Evolutionary conservation across 129 eudicot genomes (phyloP).

Genomic region (Centrapalus pauciflorus): DNA sequence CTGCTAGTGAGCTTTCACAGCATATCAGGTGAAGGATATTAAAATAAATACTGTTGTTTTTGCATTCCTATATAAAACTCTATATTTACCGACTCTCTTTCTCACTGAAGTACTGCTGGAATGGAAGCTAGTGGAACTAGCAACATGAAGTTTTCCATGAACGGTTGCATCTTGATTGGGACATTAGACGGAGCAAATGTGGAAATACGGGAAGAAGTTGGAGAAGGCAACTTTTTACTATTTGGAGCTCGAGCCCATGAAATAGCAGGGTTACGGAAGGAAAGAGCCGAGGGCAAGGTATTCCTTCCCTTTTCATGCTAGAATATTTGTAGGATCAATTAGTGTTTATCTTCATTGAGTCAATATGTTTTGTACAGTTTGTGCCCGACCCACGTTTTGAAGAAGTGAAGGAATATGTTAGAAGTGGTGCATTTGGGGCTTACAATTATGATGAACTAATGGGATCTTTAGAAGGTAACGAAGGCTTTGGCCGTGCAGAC

Average conservation of each 20-base stretch:
- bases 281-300: slow-evolving; percentile 94
- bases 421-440: slow-evolving; percentile 78
- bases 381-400: slow-evolving; percentile 74
- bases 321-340: neutral
- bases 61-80: neutral
- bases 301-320: neutral
- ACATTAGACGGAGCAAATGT: slow-evolving; percentile 96
- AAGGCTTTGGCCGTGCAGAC: slow-evolving; percentile 89
- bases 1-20: slow-evolving; percentile 93
- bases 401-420: slow-evolving; percentile 75
- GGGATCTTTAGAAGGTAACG: slow-evolving; percentile 86
- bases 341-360: neutral
- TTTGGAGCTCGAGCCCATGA: slow-evolving; percentile 87
- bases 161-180: slow-evolving; percentile 91
- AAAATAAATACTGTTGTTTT: slow-evolving; percentile 1
- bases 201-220: slow-evolving; percentile 89
- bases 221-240: slow-evolving; percentile 80
- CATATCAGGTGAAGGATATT: slow-evolving; percentile 68
- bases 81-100: slow-evolving; percentile 1
- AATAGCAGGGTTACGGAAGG: slow-evolving; percentile 58
- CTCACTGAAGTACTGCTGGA: slow-evolving; percentile 72
- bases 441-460: slow-evolving; percentile 61
- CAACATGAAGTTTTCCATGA: slow-evolving; percentile 97
- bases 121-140: slow-evolving; percentile 99
- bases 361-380: slow-evolving; percentile 42